Base-by-base conservation (phyloP, 176 grass and related monocot genomes). In the Aechmea fasciata region DNA sequence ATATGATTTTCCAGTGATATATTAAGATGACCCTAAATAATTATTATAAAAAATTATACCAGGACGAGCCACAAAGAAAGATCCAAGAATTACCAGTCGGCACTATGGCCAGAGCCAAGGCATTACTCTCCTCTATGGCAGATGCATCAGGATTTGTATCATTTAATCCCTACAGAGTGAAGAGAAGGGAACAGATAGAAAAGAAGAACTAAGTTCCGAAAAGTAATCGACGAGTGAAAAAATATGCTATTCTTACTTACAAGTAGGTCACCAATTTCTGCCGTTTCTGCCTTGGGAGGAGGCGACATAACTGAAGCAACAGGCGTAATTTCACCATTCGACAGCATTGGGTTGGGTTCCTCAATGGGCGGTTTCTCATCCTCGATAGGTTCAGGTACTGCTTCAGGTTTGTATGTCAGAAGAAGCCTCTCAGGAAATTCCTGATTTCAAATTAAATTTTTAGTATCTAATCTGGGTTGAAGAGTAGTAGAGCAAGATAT, bases 401-500 rank as follows among this genome's bases (percentile, higher is more conserved):
- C 71, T 73, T 97, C 85, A 13, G 82, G 79, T 86, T 93, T 93
- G 82, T 99, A 99, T 54, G 94, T 93, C 33, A 99, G 68, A 72
- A 93, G 94, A 68, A 93, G 94, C 52, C 89, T 87, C 84, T 93
- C 89, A 25, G 94, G 89, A 75, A 93, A 85, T 28, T 99, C 89
- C 94, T 99, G 72, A 33, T 82, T 8, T 71, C 84, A 83, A 48
- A 87, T 14, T 61, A 61, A 19, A 41, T 41, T 41, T 41, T 41
- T 41, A 41, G 33, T 41, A 3, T 41, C 33, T 41, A 41, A 41
- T 41, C 33, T 41, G 33, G 33, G 33, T 41, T 41, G 6, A 41
- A 41, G 33, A 41, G 5, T 41, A 41, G 33, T 41, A 41, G 33
- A 41, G 33, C 33, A 41, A 41, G 33, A 41, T 41, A 41, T 41